Percentiles rank a stretch among this genome's conserved stretches.
phyloP scores from a whole-genome alignment of 129 eudicot species.

The Lactuca sativa region DNA sequence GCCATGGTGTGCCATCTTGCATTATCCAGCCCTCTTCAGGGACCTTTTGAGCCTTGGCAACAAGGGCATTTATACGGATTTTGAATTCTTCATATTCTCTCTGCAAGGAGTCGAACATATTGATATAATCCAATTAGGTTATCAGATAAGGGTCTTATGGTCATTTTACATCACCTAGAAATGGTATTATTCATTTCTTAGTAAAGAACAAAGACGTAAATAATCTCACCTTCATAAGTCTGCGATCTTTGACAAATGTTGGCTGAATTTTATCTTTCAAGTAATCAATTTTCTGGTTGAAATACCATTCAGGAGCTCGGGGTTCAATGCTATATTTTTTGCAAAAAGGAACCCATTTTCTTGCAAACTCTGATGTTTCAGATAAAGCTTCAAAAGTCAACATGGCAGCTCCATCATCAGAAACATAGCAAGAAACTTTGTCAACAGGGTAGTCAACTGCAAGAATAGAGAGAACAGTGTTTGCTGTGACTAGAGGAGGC shows the following conservation, averaged over 20 bases:
- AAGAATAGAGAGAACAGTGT: conserved; percentile 54
- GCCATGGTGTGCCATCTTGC: conserved; percentile 61
- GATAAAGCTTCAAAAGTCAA: conserved; percentile 53
- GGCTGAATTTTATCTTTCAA: conserved; percentile 40
- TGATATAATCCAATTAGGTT: too few species aligned
- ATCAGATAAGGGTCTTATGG: too few species aligned
- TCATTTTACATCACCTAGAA: too few species aligned
- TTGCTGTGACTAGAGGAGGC: conserved; percentile 57
- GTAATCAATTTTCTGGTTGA: conserved; percentile 43
- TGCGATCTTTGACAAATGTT: conserved; percentile 46
- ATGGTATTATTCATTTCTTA: too few species aligned
- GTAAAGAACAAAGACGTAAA: too few species aligned
- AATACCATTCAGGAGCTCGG: conserved; percentile 53
- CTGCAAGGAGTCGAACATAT: conserved; percentile 7
- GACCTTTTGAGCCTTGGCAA: conserved; percentile 43
- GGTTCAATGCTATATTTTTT: conserved; percentile 49
- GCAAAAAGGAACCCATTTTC: conserved; percentile 53
- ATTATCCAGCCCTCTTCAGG: conserved; percentile 54
- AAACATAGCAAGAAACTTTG: neutral
- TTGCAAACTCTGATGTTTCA: conserved; percentile 50
- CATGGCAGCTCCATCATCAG: conserved; percentile 44
- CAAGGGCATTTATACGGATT: conserved; percentile 40
- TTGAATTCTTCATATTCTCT: conserved; percentile 55
- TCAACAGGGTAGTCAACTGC: conserved; percentile 57
- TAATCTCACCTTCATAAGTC: conserved; percentile 44